These are phyloP conservation scores for Breviolum minutum DNA, from an alignment of 73 alveolate genomes.

Conservation along the genomic window DNA sequence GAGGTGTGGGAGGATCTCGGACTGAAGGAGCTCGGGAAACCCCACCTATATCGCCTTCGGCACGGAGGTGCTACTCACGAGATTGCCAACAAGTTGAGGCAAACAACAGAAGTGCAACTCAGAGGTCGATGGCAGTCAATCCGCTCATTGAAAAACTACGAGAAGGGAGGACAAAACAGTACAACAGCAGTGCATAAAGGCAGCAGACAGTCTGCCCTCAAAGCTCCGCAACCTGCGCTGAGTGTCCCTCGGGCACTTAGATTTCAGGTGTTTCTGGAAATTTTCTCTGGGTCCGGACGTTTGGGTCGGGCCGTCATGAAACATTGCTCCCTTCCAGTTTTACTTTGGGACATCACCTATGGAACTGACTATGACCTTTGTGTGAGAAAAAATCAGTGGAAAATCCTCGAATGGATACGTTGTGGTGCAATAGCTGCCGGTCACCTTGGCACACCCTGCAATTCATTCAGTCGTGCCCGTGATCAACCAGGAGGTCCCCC, in stretches of 20 bases:
- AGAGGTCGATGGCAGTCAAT: background rate
- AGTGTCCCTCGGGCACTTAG: background rate
- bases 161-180: conserved; percentile 19
- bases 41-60: conserved; percentile 21
- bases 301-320: background rate
- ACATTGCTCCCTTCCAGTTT: background rate
- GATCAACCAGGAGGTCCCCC: conserved; percentile 39
- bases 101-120: background rate
- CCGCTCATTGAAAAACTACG: background rate
- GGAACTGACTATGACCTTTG: conserved; percentile 48
- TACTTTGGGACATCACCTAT: background rate
- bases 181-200: background rate
- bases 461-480: background rate
- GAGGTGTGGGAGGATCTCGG: too few species aligned
- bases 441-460: conserved; percentile 25
- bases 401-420: background rate
- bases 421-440: background rate
- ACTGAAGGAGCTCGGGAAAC: background rate
- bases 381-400: background rate
- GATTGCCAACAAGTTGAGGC: background rate
- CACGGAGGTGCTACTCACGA: too few species aligned
- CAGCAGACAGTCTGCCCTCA: background rate
- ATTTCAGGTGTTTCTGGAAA: background rate
- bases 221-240: conserved; percentile 10
- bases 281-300: background rate